Base-by-base conservation (phyloP, 306 rosid species). In the Cucurbita argyrosperma region DNA sequence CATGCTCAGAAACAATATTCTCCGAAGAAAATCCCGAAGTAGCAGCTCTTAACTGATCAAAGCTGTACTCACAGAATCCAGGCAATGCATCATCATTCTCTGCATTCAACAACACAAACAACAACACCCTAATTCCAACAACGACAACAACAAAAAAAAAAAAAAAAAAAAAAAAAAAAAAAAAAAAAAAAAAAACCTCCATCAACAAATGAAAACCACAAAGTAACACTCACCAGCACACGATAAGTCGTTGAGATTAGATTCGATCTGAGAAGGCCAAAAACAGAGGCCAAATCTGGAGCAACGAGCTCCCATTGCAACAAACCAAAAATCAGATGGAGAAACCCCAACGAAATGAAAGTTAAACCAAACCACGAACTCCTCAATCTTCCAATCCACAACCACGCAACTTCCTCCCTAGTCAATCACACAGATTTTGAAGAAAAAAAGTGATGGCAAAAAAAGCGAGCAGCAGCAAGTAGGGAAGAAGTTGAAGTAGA, bases 241-340 rank as follows among this genome's bases (percentile, higher is more conserved):
- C 21, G 95, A 87, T 56, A 81, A 75, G 74, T 85, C 87, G 26
- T 83, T 80, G 79, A 82, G 88, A 80, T 85, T 87, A 71, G 99
- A 85, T 77, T 91, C 87, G 90, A 83, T 76, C 69, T 83, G 78
- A 18, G 93, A 91, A n/a, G 96, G 85, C 88, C 97, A 91, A 84
- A 92, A 95, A 71, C 97, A 95, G 16, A 87, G 83, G 59, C 96
- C 80, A 55, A 85, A 76, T 76, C 83, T 95, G 78, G 99, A 95
- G 89, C 97, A 95, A 77, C 96, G 90, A 88, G 76, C 93, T 84
- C 99, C 99, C 99, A 95, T 95, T 81, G 83, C 85, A 64, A 47
- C 13, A 80, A 65, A 74, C 64, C n/a, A 62, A 72, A 58, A 86
- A 76, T 72, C 66, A 52, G 18, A 57, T 21, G 10, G 49, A 57